Conservation (phyloP, 78 protist species). For the Dictyostelium capitatum region DNA sequence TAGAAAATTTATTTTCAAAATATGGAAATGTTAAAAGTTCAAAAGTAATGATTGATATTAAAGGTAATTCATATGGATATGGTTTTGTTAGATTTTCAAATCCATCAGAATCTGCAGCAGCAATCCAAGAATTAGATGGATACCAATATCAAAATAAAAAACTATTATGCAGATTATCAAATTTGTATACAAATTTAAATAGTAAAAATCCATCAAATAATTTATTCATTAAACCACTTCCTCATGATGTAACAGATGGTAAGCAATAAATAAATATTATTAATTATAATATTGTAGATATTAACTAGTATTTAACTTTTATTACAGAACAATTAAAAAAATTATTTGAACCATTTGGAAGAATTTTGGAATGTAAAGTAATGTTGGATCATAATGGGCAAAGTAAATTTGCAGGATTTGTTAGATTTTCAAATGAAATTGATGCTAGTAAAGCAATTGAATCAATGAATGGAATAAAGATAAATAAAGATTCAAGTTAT, state of each 20-base stretch:
- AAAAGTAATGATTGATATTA: constrained; percentile 71
- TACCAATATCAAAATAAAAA: constrained; percentile 45
- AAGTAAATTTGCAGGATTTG: constrained; percentile 81
- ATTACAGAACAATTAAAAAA: constrained; percentile 59
- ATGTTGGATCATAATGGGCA: constrained; percentile 69
- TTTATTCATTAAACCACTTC: constrained; percentile 75
- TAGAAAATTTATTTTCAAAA: constrained; percentile 23
- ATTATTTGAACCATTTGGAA: constrained; percentile 61
- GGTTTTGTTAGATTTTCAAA: constrained; percentile 67
- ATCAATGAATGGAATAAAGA: constrained; percentile 50
- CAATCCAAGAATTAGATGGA: constrained; percentile 66
- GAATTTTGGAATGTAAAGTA: constrained; percentile 64
- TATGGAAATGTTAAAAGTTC: constrained; percentile 76
- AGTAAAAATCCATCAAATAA: constrained; percentile 74
- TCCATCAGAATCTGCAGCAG: constrained; percentile 32
- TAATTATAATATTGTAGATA: too few species aligned
- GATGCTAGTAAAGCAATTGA: constrained; percentile 68
- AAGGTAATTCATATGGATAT: constrained; percentile 68
- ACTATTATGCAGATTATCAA: constrained; percentile 59
- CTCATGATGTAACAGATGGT: constrained; percentile 64
- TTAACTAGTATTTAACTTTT: background rate
- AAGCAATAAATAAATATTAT: background rate
- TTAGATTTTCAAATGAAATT: constrained; percentile 47
- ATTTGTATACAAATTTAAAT: constrained; percentile 64
- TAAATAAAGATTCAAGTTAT: background rate